phyloP scores from a whole-genome alignment of 2,329 filamentous ascomycete genomes.

The Trichoderma endophyticum region DNA sequence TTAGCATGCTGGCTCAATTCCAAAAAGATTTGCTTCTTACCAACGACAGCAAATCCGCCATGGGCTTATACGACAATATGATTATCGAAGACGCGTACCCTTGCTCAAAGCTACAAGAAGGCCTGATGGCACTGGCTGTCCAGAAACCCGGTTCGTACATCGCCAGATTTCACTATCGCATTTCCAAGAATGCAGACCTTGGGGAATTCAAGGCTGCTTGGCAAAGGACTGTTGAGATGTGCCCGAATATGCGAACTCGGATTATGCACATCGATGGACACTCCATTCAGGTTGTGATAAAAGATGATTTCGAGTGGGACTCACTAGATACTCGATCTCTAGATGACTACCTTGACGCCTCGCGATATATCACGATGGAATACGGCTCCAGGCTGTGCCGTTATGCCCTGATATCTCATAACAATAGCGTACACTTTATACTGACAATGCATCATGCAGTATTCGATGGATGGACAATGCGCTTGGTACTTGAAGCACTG shows the following conservation, averaged over 20 bases:
- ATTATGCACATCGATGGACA: conserved; percentile 3
- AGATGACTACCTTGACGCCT: not conserved
- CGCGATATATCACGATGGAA: not conserved
- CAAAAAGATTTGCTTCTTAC: not conserved
- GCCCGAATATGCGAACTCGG: conserved; percentile 18
- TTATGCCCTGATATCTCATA: not conserved
- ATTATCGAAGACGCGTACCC: conserved; percentile 19
- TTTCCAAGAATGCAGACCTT: not conserved
- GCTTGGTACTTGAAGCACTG: conserved; percentile 20
- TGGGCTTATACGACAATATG: not conserved
- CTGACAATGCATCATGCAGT: conserved; percentile 29
- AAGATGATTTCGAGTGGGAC: not conserved
- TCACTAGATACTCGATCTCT: not conserved
- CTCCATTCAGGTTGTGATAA: not conserved
- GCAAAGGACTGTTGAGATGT: not conserved
- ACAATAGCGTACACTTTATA: conserved; percentile 15
- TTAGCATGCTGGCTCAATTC: not conserved
- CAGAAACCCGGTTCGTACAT: conserved; percentile 16
- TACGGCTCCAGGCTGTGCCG: not conserved
- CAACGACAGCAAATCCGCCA: rapidly evolving
- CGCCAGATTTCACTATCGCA: not conserved
- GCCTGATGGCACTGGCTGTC: conserved; percentile 15
- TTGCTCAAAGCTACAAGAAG: conserved; percentile 21
- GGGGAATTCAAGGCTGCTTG: conserved; percentile 14
- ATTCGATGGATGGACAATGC: conserved; percentile 30